Evolutionary conservation across 768 basidiomycete species (phyloP).

Genomic region (Asterophora lycoperdoides): DNA sequence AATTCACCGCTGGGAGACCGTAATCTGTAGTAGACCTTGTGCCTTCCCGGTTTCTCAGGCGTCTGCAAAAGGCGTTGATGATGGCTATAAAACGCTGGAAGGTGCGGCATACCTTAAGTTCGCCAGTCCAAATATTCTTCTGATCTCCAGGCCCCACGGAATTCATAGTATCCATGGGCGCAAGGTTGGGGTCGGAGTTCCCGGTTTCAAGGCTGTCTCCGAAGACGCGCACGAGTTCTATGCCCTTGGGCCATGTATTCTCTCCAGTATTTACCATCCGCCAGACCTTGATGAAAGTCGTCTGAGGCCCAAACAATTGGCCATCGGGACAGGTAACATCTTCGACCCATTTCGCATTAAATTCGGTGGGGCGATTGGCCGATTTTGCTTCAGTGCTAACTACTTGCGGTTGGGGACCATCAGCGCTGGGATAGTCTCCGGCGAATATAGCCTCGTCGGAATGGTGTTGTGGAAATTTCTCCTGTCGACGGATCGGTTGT

Average conservation of each 20-base stretch:
- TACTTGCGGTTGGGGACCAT: too few relatives aligned
- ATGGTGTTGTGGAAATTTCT: not conserved
- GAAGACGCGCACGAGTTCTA: conserved; percentile 66
- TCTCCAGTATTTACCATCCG: conserved; percentile 62
- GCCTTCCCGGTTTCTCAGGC: conserved; percentile 68
- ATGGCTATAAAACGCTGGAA: not conserved
- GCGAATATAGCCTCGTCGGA: not conserved
- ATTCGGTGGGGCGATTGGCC: conserved; percentile 14
- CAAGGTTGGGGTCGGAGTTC: conserved; percentile 1
- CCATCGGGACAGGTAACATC: conserved; percentile 75
- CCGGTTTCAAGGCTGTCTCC: conserved; percentile 56
- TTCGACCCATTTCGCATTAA: conserved; percentile 48
- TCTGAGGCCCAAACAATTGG: conserved; percentile 75
- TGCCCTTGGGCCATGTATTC: conserved; percentile 62
- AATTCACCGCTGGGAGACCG: conserved; percentile 50
- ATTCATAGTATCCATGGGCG: conserved; percentile 37
- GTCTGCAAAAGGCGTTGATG: conserved; percentile 37
- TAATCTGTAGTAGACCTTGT: conserved; percentile 75
- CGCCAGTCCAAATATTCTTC: conserved; percentile 65
- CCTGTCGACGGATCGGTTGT: conserved; percentile 11
- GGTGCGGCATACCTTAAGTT: conserved; percentile 55
- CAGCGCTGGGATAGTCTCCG: too few relatives aligned
- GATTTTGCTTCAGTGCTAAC: conserved; percentile 19
- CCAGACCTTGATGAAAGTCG: conserved; percentile 86
- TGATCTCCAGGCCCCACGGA: conserved; percentile 50